These are phyloP conservation scores for Themeda triandra DNA, from an alignment of 176 grass and related monocot genomes.

Conservation along the genomic window DNA sequence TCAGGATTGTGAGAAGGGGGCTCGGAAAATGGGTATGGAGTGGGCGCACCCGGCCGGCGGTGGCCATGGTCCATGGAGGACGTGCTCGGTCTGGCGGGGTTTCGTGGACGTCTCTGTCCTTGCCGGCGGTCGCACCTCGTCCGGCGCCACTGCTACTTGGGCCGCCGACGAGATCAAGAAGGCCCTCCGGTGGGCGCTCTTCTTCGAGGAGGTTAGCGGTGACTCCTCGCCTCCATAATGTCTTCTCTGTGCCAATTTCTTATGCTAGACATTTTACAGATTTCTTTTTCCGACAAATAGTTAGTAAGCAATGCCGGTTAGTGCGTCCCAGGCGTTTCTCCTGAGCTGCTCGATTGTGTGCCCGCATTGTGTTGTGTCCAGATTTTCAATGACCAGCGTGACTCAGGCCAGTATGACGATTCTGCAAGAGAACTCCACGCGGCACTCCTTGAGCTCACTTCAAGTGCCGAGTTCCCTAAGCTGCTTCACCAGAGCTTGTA, in stretches of 20 bases:
- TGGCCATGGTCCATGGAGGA: slow-evolving; percentile 51
- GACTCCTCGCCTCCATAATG: neutral
- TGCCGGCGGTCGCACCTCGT: slow-evolving; percentile 62
- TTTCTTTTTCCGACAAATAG: neutral
- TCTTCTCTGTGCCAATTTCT: neutral
- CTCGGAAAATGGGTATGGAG: slow-evolving; percentile 38
- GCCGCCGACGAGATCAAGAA: slow-evolving; percentile 40
- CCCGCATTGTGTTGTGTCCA: slow-evolving; percentile 25
- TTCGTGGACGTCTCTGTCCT: slow-evolving; percentile 82
- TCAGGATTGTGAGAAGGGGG: neutral
- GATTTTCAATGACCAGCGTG: slow-evolving; percentile 53
- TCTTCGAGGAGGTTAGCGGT: slow-evolving; percentile 68
- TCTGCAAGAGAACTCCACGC: slow-evolving; percentile 60
- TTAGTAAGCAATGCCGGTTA: neutral
- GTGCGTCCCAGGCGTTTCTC: neutral
- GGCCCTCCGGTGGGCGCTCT: slow-evolving; percentile 61
- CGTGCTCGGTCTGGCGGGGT: slow-evolving; percentile 41
- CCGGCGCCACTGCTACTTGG: slow-evolving; percentile 47
- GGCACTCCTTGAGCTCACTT: slow-evolving; percentile 47
- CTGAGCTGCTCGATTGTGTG: neutral
- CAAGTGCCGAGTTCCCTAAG: slow-evolving; percentile 56
- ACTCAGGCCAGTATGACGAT: slow-evolving; percentile 44
- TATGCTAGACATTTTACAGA: neutral
- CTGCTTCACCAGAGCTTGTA: slow-evolving; percentile 10
- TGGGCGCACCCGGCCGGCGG: slow-evolving; percentile 39